Conservation (phyloP, 805 yeast species). For the Lipomyces sp. region DNA sequence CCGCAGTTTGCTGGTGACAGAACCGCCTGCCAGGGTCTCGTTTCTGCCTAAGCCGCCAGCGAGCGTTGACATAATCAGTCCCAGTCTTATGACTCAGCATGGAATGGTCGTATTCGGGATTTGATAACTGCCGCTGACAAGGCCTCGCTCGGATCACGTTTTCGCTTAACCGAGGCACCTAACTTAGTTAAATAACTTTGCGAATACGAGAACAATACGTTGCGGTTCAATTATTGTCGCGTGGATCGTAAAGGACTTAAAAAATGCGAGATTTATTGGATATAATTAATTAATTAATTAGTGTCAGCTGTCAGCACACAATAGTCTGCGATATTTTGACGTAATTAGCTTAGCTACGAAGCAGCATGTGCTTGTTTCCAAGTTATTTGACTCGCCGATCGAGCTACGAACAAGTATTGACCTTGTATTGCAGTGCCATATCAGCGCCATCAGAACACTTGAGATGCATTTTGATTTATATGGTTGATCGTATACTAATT, state of each 20-base stretch:
- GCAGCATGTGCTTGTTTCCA: background rate
- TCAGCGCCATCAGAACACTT: no score
- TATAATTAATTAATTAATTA: no score
- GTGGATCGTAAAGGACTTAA: background rate
- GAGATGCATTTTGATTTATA: background rate
- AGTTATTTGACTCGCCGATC: no score
- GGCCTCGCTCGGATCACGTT: background rate
- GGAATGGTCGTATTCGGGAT: background rate
- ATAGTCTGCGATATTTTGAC: background rate
- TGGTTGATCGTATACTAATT: background rate
- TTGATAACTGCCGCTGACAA: background rate
- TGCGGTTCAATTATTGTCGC: background rate
- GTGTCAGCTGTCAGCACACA: no score
- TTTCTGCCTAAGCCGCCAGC: background rate
- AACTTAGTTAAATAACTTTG: background rate
- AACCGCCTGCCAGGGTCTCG: background rate
- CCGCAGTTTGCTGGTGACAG: constrained; percentile 4
- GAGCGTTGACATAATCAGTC: background rate
- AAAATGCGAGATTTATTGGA: no score
- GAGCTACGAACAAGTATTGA: no score
- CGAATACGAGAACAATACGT: constrained; percentile 5
- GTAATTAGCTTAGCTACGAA: background rate
- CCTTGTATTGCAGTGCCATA: no score
- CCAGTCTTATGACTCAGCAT: background rate
- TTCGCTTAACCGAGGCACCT: background rate